Percentiles rank a stretch among this genome's conserved stretches.
These are phyloP conservation scores for Ramularia collo-cygni DNA, from an alignment of 2,329 filamentous ascomycete genomes.

Conservation along the genomic window DNA sequence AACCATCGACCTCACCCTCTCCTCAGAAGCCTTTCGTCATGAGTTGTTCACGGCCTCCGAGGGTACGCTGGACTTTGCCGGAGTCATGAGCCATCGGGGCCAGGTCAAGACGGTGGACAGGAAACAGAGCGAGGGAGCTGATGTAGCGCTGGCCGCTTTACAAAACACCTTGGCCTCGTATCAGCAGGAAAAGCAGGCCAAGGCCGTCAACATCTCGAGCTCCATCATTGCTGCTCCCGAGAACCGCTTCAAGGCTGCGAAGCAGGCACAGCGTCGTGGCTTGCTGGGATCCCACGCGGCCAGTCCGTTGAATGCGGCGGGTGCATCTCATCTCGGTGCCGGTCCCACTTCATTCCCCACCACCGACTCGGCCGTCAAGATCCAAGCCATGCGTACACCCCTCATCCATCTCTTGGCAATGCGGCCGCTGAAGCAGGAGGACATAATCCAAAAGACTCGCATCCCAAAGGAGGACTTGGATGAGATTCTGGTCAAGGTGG, in stretches of 20 bases:
- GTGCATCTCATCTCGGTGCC: slow-evolving; percentile 23
- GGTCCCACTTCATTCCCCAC: slow-evolving; percentile 37
- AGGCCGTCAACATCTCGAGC: slow-evolving; percentile 32
- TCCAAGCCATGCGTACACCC: slow-evolving; percentile 39
- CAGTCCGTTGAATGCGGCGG: slow-evolving; percentile 34
- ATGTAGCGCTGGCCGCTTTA: slow-evolving; percentile 53
- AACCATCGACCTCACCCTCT: slow-evolving; percentile 48
- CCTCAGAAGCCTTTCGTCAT: slow-evolving; percentile 47
- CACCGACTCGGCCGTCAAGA: slow-evolving; percentile 26
- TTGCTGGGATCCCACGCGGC: slow-evolving; percentile 27
- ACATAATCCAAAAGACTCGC: slow-evolving; percentile 41
- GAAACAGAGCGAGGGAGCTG: slow-evolving; percentile 49
- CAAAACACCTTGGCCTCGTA: slow-evolving; percentile 54
- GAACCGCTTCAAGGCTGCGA: slow-evolving; percentile 26
- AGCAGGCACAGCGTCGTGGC: slow-evolving; percentile 17
- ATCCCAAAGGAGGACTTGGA: slow-evolving; percentile 44
- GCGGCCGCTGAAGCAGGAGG: slow-evolving; percentile 41
- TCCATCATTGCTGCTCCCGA: slow-evolving; percentile 32
- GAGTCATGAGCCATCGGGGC: slow-evolving; percentile 51
- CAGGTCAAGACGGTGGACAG: slow-evolving; percentile 36
- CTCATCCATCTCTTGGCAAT: slow-evolving; percentile 51
- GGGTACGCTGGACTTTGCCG: slow-evolving; percentile 46
- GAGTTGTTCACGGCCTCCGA: slow-evolving; percentile 49
- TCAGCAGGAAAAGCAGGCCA: slow-evolving; percentile 55
- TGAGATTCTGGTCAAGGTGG: slow-evolving; percentile 46